Conservation (phyloP, 495 filamentous ascomycete species). For the Chlorociboria aeruginascens region DNA sequence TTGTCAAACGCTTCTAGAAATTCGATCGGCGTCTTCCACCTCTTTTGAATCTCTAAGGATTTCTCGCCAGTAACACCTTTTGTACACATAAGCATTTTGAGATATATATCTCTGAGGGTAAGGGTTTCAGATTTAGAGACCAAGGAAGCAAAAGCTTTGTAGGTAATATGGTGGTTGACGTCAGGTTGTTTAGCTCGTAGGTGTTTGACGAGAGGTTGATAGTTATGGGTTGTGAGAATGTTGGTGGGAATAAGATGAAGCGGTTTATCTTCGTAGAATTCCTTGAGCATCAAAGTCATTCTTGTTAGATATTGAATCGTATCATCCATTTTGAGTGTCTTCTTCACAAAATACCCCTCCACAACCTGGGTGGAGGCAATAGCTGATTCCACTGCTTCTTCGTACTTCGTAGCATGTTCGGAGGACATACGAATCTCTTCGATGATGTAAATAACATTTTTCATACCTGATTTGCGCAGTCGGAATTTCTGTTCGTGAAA, state of each 20-base stretch:
- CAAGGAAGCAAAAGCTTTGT: conserved; percentile 57
- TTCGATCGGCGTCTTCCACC: conserved; percentile 60
- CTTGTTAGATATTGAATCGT: conserved; percentile 66
- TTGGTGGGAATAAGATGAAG: conserved; percentile 51
- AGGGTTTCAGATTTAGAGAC: conserved; percentile 64
- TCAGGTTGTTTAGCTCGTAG: conserved; percentile 34
- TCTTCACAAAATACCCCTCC: conserved; percentile 73
- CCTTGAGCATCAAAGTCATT: conserved; percentile 60
- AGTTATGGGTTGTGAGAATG: conserved; percentile 56
- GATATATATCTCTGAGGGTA: conserved; percentile 60
- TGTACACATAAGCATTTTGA: conserved; percentile 86
- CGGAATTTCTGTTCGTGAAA: conserved; percentile 85
- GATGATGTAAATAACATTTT: conserved; percentile 70
- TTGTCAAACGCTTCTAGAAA: conserved; percentile 56
- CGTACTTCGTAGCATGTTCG: conserved; percentile 37
- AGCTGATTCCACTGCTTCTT: conserved; percentile 57
- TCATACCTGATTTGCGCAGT: conserved; percentile 55
- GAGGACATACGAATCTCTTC: conserved; percentile 53
- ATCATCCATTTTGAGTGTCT: conserved; percentile 65
- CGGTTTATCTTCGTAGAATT: conserved; percentile 45
- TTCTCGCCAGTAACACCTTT: conserved; percentile 70
- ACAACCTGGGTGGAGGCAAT: conserved; percentile 74
- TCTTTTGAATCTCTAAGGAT: conserved; percentile 65
- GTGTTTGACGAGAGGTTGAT: conserved; percentile 50
- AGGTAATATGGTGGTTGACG: conserved; percentile 52